Conservation (phyloP, 257 asterid species). For the Solanum bulbocastanum region DNA sequence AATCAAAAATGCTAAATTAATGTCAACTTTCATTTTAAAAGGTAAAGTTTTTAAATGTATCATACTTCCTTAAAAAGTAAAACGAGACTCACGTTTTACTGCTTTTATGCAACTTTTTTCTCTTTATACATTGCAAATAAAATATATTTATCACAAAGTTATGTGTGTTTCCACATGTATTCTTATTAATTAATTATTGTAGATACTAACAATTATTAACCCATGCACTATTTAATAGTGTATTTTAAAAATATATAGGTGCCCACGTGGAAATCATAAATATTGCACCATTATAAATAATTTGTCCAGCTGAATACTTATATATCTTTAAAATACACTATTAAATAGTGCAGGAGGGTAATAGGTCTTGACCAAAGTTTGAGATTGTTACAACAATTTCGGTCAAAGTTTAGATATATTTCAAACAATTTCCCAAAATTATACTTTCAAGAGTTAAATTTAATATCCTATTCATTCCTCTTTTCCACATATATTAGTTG, state of each 20-base stretch:
- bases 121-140: neutral
- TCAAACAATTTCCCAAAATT: too few relatives aligned
- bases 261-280: too few relatives aligned
- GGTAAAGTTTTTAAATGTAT: neutral
- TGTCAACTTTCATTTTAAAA: neutral
- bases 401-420: too few relatives aligned
- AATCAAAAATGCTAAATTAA: neutral
- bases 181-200: too few relatives aligned
- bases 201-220: neutral
- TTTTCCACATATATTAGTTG: neutral
- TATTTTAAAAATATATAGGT: too few relatives aligned
- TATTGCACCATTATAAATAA: too few relatives aligned
- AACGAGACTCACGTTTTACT: neutral
- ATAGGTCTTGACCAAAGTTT: too few relatives aligned
- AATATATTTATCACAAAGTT: neutral
- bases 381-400: too few relatives aligned
- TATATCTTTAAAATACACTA: too few relatives aligned
- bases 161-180: neutral
- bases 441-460: neutral
- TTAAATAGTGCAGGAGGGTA: too few relatives aligned
- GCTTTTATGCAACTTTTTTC: neutral
- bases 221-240: too few relatives aligned
- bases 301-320: too few relatives aligned
- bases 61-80: neutral
- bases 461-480: neutral